Percentiles rank a stretch among this genome's conserved stretches.
These are phyloP conservation scores for Boletellus ananas DNA, from an alignment of 768 basidiomycete species.

Conservation along the genomic window DNA sequence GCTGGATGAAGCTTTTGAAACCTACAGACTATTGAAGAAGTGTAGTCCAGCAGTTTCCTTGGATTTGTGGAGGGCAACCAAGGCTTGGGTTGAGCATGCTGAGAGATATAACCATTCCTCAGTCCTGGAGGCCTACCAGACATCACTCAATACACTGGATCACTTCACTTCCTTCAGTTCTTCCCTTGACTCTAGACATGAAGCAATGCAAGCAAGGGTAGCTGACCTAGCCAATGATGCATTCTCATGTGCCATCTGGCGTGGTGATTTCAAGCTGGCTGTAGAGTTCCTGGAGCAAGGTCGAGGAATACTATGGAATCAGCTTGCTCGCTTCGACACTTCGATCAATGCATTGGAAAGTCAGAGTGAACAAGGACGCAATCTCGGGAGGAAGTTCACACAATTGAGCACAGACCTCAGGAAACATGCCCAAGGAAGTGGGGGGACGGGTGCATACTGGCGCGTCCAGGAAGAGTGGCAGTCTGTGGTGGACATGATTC, in stretches of 20 bases:
- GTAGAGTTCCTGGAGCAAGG: not conserved
- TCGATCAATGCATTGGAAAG: not conserved
- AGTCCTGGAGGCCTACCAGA: no score
- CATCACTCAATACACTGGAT: not conserved
- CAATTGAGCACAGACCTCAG: not conserved
- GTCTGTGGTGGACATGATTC: not conserved
- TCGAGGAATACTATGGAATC: not conserved
- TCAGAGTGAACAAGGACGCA: not conserved
- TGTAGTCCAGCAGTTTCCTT: not conserved
- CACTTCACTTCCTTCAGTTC: not conserved
- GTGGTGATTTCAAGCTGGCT: not conserved
- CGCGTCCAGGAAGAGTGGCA: not conserved
- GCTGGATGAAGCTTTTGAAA: not conserved
- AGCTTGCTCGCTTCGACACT: not conserved
- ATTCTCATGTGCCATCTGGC: not conserved
- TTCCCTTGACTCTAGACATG: not conserved
- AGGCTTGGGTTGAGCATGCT: not conserved
- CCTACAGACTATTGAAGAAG: not conserved
- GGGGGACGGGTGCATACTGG: not conserved
- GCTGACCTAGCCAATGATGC: not conserved
- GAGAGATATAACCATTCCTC: not conserved
- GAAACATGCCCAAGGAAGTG: not conserved
- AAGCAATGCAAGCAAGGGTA: not conserved
- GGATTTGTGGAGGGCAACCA: not conserved
- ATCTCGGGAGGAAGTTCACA: not conserved